Evolutionary conservation across 2,329 filamentous ascomycete genomes (phyloP).

Genomic region (Fusarium sp.): DNA sequence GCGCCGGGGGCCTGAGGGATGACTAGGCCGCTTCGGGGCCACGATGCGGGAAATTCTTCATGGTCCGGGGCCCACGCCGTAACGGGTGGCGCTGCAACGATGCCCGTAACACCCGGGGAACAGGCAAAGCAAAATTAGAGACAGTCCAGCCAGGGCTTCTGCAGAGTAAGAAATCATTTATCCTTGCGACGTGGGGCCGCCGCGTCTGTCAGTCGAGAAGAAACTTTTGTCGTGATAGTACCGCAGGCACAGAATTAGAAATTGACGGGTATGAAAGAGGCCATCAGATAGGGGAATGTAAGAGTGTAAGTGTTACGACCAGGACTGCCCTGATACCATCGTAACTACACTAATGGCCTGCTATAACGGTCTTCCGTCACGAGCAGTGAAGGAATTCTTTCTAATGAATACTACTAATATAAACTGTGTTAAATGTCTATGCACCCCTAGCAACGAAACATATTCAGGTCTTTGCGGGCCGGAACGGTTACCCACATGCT

Average conservation of each 20-base stretch:
- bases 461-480: slow-evolving; percentile 3
- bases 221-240: slow-evolving; percentile 2
- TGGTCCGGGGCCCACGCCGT: slow-evolving; percentile 43
- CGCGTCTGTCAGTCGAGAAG: slow-evolving; percentile 31
- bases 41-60: slow-evolving; percentile 49
- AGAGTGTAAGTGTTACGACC: too few species aligned
- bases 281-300: too few species aligned
- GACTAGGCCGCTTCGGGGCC: slow-evolving; percentile 44
- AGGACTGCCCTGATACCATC: too few species aligned
- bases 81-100: slow-evolving; percentile 37
- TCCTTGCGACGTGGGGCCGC: slow-evolving; percentile 17
- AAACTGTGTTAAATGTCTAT: slow-evolving; percentile 6
- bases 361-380: too few species aligned
- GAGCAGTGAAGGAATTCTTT: too few species aligned
- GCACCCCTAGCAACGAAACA: slow-evolving; percentile 2
- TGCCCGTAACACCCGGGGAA: slow-evolving; percentile 41
- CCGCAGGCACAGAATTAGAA: too few species aligned
- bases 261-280: too few species aligned
- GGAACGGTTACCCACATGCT: slow-evolving; percentile 29
- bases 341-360: too few species aligned
- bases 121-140: slow-evolving; percentile 36
- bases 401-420: neutral
- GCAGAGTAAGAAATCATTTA: slow-evolving; percentile 8
- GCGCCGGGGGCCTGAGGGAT: slow-evolving; percentile 23
- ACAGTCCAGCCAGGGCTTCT: slow-evolving; percentile 26